Conservation (phyloP, 257 asterid species). For the Cruciata laevipes region DNA sequence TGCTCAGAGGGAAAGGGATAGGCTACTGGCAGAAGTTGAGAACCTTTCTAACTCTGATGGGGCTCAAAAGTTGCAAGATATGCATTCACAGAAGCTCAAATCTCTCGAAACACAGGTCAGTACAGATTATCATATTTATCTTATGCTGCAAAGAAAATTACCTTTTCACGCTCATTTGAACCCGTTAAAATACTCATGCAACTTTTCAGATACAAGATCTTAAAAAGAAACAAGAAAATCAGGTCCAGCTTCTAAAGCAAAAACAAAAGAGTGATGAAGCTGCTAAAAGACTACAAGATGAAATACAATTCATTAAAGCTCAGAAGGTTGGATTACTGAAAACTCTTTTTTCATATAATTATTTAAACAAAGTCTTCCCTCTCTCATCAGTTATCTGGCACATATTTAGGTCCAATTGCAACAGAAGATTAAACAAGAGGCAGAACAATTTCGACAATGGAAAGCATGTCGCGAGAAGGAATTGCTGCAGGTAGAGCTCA, state of each 20-base stretch:
- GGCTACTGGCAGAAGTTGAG: conserved; percentile 79
- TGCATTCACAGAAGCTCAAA: conserved; percentile 79
- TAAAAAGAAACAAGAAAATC: conserved; percentile 93
- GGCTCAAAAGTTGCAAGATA: conserved; percentile 75
- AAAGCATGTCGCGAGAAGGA: conserved; percentile 97
- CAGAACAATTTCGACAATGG: conserved; percentile 98
- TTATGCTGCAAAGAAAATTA: neutral
- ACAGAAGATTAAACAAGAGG: conserved; percentile 93
- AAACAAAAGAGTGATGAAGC: conserved; percentile 98
- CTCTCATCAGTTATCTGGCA: conserved; percentile 9
- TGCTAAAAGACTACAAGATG: conserved; percentile 82
- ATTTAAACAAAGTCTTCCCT: neutral
- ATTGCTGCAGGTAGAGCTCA: conserved; percentile 59
- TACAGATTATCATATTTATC: neutral
- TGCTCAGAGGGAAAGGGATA: conserved; percentile 77
- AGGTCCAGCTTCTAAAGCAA: conserved; percentile 88
- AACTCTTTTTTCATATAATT: conserved; percentile 3
- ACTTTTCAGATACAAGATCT: conserved; percentile 81
- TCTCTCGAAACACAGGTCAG: conserved; percentile 82
- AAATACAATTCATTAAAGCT: conserved; percentile 90
- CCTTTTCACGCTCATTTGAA: conserved; percentile 5
- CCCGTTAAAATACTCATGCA: conserved; percentile 6
- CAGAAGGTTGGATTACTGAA: conserved; percentile 60
- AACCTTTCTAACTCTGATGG: conserved; percentile 90
- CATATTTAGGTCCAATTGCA: conserved; percentile 77